Evolutionary conservation across 164 flowering plant genomes (phyloP), one percentile per base, ranked within the genome.

Genomic region (Houttuynia cordata): DNA sequence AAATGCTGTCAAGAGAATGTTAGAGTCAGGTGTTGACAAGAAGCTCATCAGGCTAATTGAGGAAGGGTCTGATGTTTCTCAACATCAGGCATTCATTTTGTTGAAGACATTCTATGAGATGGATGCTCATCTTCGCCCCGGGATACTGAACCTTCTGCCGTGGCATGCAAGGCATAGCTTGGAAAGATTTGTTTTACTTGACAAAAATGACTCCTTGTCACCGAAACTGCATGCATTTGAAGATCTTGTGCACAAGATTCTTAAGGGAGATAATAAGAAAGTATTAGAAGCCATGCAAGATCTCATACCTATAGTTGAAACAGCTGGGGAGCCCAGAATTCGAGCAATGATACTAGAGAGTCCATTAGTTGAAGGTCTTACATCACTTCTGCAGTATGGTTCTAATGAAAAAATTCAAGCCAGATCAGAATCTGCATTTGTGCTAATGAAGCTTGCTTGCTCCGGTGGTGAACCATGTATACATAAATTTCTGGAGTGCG

Each of bases 91-190:
- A 5, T 68, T 79, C 25, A 63, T 76, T 54, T 67, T 60, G 24
- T 61, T 76, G 64, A 79, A 79, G 70, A 59, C 74, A 54, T 67
- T 79, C 54, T 75, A 76, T 52, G 80, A 76, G 72, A 20, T 72
- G 52, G 67, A 70, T 30, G 58, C 60, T 19, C 76, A 64, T 24
- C 74, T 74, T 58, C 64, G 51, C 30, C 74, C 74, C 4, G 70
- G 77, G 50, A 73, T 58, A 50, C 63, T 79, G 49, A 67, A 60
- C 53, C 68, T 69, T 55, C 53, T 79, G 73, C 83, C 83, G 56
- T 79, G 83, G 83, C 77, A 76, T 20, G 80, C 70, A 1, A 79
- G 78, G 73, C 68, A 65, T 58, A 67, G 65, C 67, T 62, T 79
- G 72, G 79, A 76, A 57, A 72, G 64, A 56, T 76, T 71, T 67